Evolutionary conservation across 2,329 filamentous ascomycete genomes (phyloP).

Genomic region (Colletotrichum coccodes): DNA sequence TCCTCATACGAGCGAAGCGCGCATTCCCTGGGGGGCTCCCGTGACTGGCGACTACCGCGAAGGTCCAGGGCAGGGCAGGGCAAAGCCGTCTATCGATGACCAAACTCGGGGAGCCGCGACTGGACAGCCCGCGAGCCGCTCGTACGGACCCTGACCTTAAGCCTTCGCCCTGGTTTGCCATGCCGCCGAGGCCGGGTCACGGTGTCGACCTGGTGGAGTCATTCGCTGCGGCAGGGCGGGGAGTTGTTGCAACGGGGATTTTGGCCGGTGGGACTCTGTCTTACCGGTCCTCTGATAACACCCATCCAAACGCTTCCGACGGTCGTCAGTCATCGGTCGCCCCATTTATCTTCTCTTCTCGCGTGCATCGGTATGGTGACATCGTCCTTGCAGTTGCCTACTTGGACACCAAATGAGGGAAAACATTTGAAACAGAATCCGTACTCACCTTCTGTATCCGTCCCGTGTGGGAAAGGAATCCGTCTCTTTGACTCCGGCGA

Average conservation of each 20-base stretch:
- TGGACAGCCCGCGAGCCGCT: neutral
- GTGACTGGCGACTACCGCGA: neutral
- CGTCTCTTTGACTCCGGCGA: slow-evolving; percentile 4
- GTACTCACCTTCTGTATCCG: slow-evolving; percentile 10
- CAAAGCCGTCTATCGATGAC: neutral
- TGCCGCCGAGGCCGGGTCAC: slow-evolving; percentile 12
- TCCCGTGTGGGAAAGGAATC: slow-evolving; percentile 16
- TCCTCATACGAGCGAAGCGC: slow-evolving; percentile 11
- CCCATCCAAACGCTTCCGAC: slow-evolving; percentile 1
- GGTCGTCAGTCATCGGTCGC: neutral
- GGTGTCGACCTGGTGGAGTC: slow-evolving; percentile 18
- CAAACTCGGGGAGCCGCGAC: slow-evolving; percentile 1
- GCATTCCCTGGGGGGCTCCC: neutral
- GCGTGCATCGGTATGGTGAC: slow-evolving; percentile 17
- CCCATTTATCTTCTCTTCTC: slow-evolving; percentile 7
- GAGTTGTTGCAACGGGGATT: slow-evolving; percentile 14
- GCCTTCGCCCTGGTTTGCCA: slow-evolving; percentile 4
- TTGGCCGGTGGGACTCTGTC: neutral
- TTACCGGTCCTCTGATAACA: slow-evolving; percentile 4
- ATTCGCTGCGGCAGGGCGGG: slow-evolving; percentile 16
- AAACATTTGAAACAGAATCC: slow-evolving; percentile 4
- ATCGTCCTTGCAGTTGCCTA: slow-evolving; percentile 7
- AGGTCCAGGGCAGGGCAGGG: neutral
- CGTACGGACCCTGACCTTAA: neutral
- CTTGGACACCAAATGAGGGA: slow-evolving; percentile 1